Conservation (phyloP, 176 grass and related monocot genomes). For the Hordeum marinum region DNA sequence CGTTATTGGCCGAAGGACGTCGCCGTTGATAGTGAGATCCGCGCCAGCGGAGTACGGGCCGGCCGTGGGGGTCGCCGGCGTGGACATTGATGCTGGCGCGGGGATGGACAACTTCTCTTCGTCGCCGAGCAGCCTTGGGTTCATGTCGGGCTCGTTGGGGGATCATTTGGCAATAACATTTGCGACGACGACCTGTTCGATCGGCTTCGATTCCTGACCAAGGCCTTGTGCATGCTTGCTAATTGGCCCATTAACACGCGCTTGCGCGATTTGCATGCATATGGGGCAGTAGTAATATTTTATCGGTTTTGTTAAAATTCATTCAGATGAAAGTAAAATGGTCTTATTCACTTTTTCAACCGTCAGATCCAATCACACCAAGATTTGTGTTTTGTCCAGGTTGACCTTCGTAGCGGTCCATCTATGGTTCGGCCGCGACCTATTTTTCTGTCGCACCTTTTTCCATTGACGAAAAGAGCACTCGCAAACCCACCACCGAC, state of each 20-base stretch:
- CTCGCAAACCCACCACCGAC: no score
- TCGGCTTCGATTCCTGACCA: constrained; percentile 20
- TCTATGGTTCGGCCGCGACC: no score
- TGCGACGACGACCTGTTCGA: constrained; percentile 26
- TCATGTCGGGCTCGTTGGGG: constrained; percentile 21
- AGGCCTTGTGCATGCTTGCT: no score
- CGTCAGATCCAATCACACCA: no score
- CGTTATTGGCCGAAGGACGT: not conserved
- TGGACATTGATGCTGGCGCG: not conserved
- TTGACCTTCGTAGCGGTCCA: no score
- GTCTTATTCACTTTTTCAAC: no score
- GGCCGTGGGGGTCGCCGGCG: not conserved
- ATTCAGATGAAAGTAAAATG: no score
- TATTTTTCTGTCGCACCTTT: no score
- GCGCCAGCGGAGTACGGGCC: constrained; percentile 18
- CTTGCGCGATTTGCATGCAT: not conserved
- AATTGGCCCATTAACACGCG: not conserved
- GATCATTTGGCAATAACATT: constrained; percentile 10
- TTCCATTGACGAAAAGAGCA: no score
- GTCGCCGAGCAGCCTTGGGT: constrained; percentile 34
- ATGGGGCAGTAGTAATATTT: no score
- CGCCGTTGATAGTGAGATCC: constrained; percentile 23
- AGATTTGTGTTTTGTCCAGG: no score
- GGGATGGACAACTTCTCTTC: constrained; percentile 37
- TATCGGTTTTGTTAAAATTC: no score